Evolutionary conservation across 2,329 filamentous ascomycete species (phyloP).

Genomic region (Herpotrichia juniperi): DNA sequence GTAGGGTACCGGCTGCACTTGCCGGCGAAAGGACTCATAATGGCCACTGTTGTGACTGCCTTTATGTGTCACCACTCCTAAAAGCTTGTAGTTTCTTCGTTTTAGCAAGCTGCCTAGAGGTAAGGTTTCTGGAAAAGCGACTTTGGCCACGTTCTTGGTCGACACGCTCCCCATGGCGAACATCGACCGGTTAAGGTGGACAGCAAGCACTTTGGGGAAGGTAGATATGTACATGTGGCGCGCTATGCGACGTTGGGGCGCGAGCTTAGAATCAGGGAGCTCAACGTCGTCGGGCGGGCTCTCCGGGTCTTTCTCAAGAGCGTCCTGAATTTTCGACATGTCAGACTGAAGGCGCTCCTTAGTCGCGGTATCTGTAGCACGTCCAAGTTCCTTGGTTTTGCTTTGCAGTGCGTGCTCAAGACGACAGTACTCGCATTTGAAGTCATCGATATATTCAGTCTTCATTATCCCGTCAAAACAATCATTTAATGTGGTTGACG

Average conservation of each 20-base stretch:
- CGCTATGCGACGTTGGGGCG: constrained; percentile 83
- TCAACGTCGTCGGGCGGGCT: constrained; percentile 71
- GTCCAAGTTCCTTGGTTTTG: constrained; percentile 65
- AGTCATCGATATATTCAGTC: constrained; percentile 95
- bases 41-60: constrained; percentile 96
- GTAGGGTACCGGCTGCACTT: constrained; percentile 78
- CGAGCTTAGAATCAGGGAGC: constrained; percentile 74
- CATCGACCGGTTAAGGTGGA: constrained; percentile 92
- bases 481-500: constrained; percentile 77
- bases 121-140: constrained; percentile 87
- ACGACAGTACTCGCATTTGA: constrained; percentile 91
- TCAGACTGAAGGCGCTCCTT: constrained; percentile 61
- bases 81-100: constrained; percentile 80
- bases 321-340: constrained; percentile 69
- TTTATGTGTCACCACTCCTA: constrained; percentile 90
- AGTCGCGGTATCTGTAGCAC: constrained; percentile 37
- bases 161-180: constrained; percentile 79
- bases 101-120: constrained; percentile 80
- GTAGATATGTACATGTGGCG: constrained; percentile 84
- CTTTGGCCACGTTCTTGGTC: constrained; percentile 93
- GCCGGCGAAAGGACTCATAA: constrained; percentile 93
- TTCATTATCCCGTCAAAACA: constrained; percentile 96
- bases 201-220: constrained; percentile 88
- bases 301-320: constrained; percentile 84
- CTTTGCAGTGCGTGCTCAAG: constrained; percentile 77